Evolutionary conservation across 2,329 filamentous ascomycete genomes (phyloP).

Genomic region (Westerdykella sp.): DNA sequence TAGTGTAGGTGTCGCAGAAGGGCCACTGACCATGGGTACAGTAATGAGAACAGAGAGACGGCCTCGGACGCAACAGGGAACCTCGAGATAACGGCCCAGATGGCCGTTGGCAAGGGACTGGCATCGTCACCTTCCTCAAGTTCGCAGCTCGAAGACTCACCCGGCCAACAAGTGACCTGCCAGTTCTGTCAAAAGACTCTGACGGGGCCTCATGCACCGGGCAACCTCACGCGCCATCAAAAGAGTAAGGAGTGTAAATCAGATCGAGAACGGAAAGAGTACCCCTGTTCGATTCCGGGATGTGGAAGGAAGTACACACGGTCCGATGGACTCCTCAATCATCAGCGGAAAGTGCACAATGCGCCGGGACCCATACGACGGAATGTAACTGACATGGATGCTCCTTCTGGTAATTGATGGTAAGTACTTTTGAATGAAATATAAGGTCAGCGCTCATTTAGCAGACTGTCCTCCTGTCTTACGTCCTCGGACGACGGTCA

Average conservation of each 20-base stretch:
- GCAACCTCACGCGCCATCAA: slow-evolving; percentile 25
- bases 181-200: slow-evolving; percentile 5
- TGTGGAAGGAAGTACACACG: slow-evolving; percentile 21
- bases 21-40: too few relatives aligned
- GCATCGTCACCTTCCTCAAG: too few relatives aligned
- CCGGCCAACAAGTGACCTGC: not conserved
- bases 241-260: slow-evolving; percentile 19
- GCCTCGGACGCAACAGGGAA: too few relatives aligned
- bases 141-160: too few relatives aligned
- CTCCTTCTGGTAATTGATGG: not conserved
- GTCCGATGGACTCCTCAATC: slow-evolving; percentile 16
- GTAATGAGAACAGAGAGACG: too few relatives aligned
- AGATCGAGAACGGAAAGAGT: slow-evolving; percentile 11
- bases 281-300: slow-evolving; percentile 12
- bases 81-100: too few relatives aligned
- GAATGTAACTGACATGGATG: not conserved
- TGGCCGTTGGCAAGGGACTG: too few relatives aligned
- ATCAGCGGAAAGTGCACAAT: not conserved
- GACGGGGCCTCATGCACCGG: slow-evolving; percentile 20
- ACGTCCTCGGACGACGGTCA: not conserved
- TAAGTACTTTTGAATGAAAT: not conserved
- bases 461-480: not conserved
- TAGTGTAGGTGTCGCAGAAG: too few relatives aligned
- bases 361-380: not conserved
- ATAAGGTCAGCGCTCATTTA: not conserved